Percentiles rank a stretch among this genome's conserved stretches.
phyloP scores from a whole-genome alignment of 164 flowering plant genomes.

The Nelumbo lutea region DNA sequence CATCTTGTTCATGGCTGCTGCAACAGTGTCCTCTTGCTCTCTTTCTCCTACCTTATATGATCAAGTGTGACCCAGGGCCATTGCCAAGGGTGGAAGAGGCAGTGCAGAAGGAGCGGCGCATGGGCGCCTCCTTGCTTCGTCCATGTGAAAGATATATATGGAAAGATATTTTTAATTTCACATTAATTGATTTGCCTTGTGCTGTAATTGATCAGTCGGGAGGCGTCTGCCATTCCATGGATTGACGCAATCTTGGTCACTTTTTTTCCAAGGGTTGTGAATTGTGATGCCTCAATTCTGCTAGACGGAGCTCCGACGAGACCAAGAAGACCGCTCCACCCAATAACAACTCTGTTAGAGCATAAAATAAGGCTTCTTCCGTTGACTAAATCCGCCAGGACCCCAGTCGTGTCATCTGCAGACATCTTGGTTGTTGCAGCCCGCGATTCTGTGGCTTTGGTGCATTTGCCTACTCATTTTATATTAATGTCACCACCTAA shows the following conservation, averaged over 20 bases:
- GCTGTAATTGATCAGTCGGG: too few relatives aligned
- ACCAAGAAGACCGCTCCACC: slow-evolving; percentile 25
- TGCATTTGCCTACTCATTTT: not conserved
- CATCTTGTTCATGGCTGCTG: slow-evolving; percentile 3
- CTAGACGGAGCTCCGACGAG: slow-evolving; percentile 30
- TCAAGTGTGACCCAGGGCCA: slow-evolving; percentile 29
- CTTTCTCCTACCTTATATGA: slow-evolving; percentile 26
- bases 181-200: too few relatives aligned
- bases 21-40: slow-evolving; percentile 11
- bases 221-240: too few relatives aligned
- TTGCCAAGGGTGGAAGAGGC: slow-evolving; percentile 25
- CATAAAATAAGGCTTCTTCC: slow-evolving; percentile 18
- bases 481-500: too few relatives aligned
- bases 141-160: slow-evolving; percentile 11
- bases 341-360: slow-evolving; percentile 24
- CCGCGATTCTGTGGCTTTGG: slow-evolving; percentile 29
- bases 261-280: slow-evolving; percentile 28
- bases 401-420: slow-evolving; percentile 31
- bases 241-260: too few relatives aligned
- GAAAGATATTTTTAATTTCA: too few relatives aligned
- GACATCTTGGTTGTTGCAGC: slow-evolving; percentile 40
- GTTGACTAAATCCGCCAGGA: slow-evolving; percentile 21
- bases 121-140: slow-evolving; percentile 48
- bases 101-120: slow-evolving; percentile 28
- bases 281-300: slow-evolving; percentile 52